Evolutionary conservation across 2,329 filamentous ascomycete species (phyloP), one percentile per base, ranked within the genome.

Genomic region (Rutstroemia sp.): DNA sequence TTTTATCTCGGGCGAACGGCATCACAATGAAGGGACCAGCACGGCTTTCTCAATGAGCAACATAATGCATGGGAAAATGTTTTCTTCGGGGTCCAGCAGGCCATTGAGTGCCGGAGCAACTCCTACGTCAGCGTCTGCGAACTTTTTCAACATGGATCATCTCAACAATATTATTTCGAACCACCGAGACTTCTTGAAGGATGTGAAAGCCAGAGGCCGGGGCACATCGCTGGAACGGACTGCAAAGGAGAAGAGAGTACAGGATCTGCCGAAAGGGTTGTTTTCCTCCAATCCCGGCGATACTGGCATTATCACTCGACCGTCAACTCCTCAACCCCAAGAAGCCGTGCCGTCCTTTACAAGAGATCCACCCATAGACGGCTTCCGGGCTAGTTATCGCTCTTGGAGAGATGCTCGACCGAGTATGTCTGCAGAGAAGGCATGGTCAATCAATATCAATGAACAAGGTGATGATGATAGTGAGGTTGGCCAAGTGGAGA

Each of bases 401-500:
- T 67, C 65, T 16, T 70, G 68, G 68, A 68, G 68, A 59, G 66
- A 66, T 59, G 59, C 60, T 41, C 61, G 54, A 25, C 60, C 62
- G 7, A 52, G 44, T 21, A 59, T 58, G 12, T 55, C 61, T 44
- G 58, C 78, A 0, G 82, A 85, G 66, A 85, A 83, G 67, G 79
- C 76, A 18, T 85, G 82, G 82, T 85, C 82, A 19, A 30, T 30
- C 27, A 30, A 30, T 30, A 85, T 86, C 67, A 80, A 80, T 2
- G 80, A 79, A 4, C 75, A 77, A 21, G 75, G 72, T 8, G 75
- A 79, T 52, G 69, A 75, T 45, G 75, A 77, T 54, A 79, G 79
- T 2, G 73, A 81, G 62, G 81, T 83, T 12, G 82, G 82, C 0
- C 74, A 82, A 62, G 82, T 86, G 6, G 82, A 86, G 62, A 81